Conservation (phyloP, 352 stramenopile species). For the Elongisporangium prolatum region DNA sequence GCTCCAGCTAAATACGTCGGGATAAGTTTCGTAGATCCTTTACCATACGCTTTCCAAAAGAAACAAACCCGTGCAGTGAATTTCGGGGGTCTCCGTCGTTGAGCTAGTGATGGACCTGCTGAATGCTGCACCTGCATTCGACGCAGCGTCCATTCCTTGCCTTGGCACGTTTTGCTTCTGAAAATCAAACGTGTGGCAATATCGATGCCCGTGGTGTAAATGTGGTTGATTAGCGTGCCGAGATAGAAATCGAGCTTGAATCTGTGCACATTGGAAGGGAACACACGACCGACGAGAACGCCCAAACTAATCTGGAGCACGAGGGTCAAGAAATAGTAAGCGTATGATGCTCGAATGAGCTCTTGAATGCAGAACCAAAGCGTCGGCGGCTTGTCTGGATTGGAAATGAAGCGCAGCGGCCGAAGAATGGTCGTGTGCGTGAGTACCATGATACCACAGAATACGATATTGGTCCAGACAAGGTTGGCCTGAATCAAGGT, state of each 20-base stretch:
- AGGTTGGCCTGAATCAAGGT: slow-evolving; percentile 11
- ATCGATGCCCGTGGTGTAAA: slow-evolving; percentile 17
- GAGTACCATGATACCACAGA: not conserved
- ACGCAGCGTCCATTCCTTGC: slow-evolving; percentile 2
- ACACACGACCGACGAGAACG: slow-evolving; percentile 6
- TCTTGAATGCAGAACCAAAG: slow-evolving; percentile 14
- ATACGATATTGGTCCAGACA: slow-evolving; percentile 7
- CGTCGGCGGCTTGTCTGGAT: slow-evolving; percentile 6
- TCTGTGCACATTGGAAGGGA: not conserved
- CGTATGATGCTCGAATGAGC: not conserved
- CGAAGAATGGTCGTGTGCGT: slow-evolving; percentile 2
- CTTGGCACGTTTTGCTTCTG: slow-evolving; percentile 15
- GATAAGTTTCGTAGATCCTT: slow-evolving; percentile 1
- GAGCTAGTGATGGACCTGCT: not conserved
- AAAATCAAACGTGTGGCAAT: slow-evolving; percentile 16
- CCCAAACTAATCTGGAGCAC: slow-evolving; percentile 5
- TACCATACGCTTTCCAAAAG: not conserved
- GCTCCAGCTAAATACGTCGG: slow-evolving; percentile 12
- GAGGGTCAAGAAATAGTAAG: slow-evolving; percentile 10
- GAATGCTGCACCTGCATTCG: not conserved
- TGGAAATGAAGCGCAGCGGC: slow-evolving; percentile 8
- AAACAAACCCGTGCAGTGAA: not conserved
- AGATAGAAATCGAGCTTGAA: slow-evolving; percentile 29
- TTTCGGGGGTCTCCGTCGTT: not conserved
- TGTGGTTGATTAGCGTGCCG: slow-evolving; percentile 9